Evolutionary conservation across 345 rosid genomes (phyloP), one percentile per base, ranked within the genome.

Genomic region (Bruguiera sexangula): DNA sequence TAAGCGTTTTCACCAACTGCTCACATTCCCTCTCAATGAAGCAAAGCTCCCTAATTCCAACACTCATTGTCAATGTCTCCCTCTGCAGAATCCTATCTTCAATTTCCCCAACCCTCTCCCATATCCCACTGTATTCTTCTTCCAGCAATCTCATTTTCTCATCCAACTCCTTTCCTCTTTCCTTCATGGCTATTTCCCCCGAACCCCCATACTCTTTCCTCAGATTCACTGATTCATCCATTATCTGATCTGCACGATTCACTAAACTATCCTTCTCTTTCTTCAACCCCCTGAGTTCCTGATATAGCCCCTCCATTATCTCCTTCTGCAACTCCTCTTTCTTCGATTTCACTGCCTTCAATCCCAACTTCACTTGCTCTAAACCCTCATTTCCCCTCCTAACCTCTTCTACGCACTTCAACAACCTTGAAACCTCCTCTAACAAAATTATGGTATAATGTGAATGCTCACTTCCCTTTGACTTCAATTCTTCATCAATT

Each of bases 1-100:
- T 79, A 70, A 89, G 73, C 76, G 79, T 76, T 74, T 83, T 80
- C 63, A 90, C 89, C 91, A 90, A 77, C 80, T 82, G 91, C 63
- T 72, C 88, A 81, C 90, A 87, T 73, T 90, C 87, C 60, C 60
- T 56, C 60, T 56, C 60, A 24, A 56, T 24, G 29, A 56, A 56
- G 60, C 60, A 56, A 56, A 56, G 60, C 60, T 56, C 60, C 29
- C 60, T 56, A 56, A 56, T 56, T 8, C 60, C 30, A 56, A 56
- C 18, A 24, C 60, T 56, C 60, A 56, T 24, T 10, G 60, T 30
- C 30, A 56, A 21, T 24, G 60, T 56, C 60, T 56, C 60, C 60
- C 22, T 56, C 30, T 16, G 60, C 60, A 56, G 29, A 56, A 56
- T 22, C 2, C 16, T 24, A 56, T 56, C 30, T 27, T 56, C 60